Conservation (phyloP, 305 asterid species). For the Stenogyne calaminthoides region DNA sequence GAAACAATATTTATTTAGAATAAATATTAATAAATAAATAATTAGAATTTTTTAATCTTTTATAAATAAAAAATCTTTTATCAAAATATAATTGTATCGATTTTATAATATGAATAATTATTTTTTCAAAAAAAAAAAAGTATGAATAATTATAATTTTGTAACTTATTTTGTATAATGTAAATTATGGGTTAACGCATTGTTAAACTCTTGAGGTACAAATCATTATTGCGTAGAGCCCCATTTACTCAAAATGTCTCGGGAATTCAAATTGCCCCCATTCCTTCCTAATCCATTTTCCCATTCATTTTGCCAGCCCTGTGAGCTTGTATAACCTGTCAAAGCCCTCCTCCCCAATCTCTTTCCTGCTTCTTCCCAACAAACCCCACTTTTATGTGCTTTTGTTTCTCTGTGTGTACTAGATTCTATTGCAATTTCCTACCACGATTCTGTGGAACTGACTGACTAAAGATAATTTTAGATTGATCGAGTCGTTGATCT, state of each 20-base stretch:
- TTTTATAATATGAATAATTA: too few relatives aligned
- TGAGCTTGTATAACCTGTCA: conserved; percentile 47
- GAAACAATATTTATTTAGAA: too few relatives aligned
- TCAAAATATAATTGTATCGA: too few relatives aligned
- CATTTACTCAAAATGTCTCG: conserved; percentile 13
- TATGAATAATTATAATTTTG: too few relatives aligned
- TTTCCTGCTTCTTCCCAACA: conserved; percentile 28
- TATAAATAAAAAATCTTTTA: too few relatives aligned
- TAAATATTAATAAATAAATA: too few relatives aligned
- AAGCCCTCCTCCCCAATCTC: conserved; percentile 34
- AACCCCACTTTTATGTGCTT: conserved; percentile 33
- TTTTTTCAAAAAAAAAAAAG: too few relatives aligned
- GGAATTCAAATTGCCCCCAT: conserved; percentile 18
- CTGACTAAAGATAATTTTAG: conserved; percentile 44
- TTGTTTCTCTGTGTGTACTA: neutral
- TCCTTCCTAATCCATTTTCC: conserved; percentile 31
- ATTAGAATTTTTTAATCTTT: too few relatives aligned
- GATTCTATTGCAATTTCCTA: conserved; percentile 17
- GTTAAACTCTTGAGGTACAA: conserved; percentile 27
- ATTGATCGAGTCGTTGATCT: conserved; percentile 43
- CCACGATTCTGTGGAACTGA: conserved; percentile 28
- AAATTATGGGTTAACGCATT: too few relatives aligned
- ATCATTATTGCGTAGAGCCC: conserved; percentile 10
- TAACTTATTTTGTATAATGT: too few relatives aligned
- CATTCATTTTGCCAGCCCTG: conserved; percentile 43